Percentiles rank a stretch among this genome's conserved stretches.
phyloP scores from a whole-genome alignment of 176 grass and related monocot species.

The Guadua angustifolia region DNA sequence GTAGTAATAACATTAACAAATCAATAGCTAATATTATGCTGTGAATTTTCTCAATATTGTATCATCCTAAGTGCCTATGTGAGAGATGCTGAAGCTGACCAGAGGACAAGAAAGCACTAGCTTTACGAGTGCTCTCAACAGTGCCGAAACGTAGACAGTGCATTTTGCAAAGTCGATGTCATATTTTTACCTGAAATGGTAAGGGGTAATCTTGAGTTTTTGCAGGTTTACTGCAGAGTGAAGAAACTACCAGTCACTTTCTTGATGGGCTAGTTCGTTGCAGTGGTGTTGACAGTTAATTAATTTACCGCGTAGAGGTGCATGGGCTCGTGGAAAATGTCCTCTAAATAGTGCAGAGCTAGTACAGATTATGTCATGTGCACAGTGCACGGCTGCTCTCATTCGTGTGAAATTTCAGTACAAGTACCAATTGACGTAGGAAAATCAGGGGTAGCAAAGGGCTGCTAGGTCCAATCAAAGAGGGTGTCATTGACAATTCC shows the following conservation, averaged over 20 bases:
- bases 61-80: background rate
- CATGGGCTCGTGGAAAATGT: background rate
- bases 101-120: slow-evolving; percentile 15
- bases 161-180: background rate
- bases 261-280: background rate
- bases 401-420: background rate
- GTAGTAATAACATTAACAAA: too few species aligned
- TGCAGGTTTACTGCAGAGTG: background rate
- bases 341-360: background rate
- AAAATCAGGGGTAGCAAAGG: background rate
- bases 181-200: slow-evolving; percentile 19
- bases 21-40: too few species aligned
- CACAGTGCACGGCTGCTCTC: background rate
- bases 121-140: background rate
- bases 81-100: background rate
- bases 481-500: background rate
- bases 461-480: too few species aligned
- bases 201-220: background rate
- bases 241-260: background rate
- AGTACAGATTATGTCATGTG: background rate
- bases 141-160: background rate
- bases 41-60: too few species aligned
- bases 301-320: background rate
- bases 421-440: background rate
- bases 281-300: background rate